These are phyloP conservation scores for Phytophthora pluvialis DNA, from an alignment of 352 stramenopile species.

Conservation along the genomic window DNA sequence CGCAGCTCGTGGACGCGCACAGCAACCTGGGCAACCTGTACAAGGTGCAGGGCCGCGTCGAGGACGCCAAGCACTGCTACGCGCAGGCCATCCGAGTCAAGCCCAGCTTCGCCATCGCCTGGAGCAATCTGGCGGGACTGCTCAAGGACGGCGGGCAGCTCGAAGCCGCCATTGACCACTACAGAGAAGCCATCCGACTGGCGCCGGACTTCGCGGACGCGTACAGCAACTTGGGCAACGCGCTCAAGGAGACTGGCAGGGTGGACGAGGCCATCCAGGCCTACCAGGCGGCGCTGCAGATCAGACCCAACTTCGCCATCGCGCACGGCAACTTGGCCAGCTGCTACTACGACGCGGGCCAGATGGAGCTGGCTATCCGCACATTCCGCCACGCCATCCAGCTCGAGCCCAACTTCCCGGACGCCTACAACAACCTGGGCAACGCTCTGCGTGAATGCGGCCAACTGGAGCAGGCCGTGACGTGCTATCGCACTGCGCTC, in stretches of 20 bases:
- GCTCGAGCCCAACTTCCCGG: constrained; percentile 92
- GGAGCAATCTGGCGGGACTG: constrained; percentile 92
- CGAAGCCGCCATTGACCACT: constrained; percentile 84
- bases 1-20: constrained; percentile 92
- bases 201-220: constrained; percentile 88
- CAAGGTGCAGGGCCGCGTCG: constrained; percentile 85
- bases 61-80: constrained; percentile 92
- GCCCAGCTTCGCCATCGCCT: constrained; percentile 92
- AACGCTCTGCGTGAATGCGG: constrained; percentile 91
- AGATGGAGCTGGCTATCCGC: constrained; percentile 85
- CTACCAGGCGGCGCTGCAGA: constrained; percentile 84
- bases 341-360: constrained; percentile 89
- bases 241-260: constrained; percentile 77
- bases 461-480: constrained; percentile 81
- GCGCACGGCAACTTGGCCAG: constrained; percentile 92
- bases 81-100: constrained; percentile 90
- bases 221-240: constrained; percentile 89
- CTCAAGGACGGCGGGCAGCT: constrained; percentile 92
- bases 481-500: constrained; percentile 90
- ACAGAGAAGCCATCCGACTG: constrained; percentile 81
- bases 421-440: constrained; percentile 95
- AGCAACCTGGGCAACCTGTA: constrained; percentile 95
- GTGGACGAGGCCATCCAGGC: constrained; percentile 81
- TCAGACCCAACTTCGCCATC: constrained; percentile 92
- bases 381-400: constrained; percentile 93